Percentiles rank a stretch among this genome's conserved stretches.
Evolutionary conservation across 306 rosid genomes (phyloP).

Genomic region (Adenanthera pavonina): DNA sequence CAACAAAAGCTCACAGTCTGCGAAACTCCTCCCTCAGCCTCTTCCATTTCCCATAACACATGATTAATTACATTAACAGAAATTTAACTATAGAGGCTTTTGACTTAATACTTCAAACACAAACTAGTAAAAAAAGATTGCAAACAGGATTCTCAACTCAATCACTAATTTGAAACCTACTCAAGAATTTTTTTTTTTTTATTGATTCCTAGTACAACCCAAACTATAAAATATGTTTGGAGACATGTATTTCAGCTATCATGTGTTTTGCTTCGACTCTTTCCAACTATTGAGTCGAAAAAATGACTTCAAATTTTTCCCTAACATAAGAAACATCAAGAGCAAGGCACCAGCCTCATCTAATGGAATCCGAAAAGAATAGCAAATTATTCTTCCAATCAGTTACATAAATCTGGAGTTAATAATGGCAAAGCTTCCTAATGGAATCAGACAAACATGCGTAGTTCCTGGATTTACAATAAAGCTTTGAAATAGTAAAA

Average conservation of each 20-base stretch:
- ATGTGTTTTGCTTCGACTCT: neutral
- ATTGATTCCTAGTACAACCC: neutral
- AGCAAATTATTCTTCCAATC: conserved; percentile 39
- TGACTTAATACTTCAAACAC: no score
- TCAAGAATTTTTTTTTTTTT: neutral
- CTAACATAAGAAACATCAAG: neutral
- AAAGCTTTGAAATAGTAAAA: conserved; percentile 32
- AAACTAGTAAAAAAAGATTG: no score
- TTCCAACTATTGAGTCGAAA: no score
- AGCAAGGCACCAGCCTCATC: neutral
- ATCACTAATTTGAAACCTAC: no score
- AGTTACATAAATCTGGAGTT: conserved; percentile 25
- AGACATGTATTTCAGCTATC: neutral
- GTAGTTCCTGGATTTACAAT: conserved; percentile 37
- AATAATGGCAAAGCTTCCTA: neutral
- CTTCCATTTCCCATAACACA: no score
- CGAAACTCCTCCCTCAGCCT: no score
- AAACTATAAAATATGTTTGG: neutral
- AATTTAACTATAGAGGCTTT: no score
- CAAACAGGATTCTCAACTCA: no score
- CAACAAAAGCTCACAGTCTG: no score
- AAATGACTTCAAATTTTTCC: neutral
- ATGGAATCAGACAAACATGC: conserved; percentile 36
- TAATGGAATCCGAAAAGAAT: neutral
- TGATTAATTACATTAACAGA: no score